Base-by-base conservation (phyloP, 306 rosid genomes). In the Prinsepia uniflora region DNA sequence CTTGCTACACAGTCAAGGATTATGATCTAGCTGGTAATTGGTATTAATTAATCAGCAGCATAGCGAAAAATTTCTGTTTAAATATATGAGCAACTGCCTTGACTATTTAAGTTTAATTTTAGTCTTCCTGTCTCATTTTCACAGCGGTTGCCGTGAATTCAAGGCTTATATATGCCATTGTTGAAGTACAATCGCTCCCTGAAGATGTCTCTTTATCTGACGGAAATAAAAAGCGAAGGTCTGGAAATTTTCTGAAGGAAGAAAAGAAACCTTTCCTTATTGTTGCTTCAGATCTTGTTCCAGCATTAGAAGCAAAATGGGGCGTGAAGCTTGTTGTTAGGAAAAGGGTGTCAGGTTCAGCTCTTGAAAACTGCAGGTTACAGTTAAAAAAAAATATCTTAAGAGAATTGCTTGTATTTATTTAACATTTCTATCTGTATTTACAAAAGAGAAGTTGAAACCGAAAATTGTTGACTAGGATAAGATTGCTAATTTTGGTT, bases 71-170 rank as follows among this genome's bases (percentile, higher is more conserved):
- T 52, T 15, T 14, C 10, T 5, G 17, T 54, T 72, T 40, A 8
- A 22, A 49, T 40, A 20, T 40, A 61, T 22, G 10, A 40, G 36
- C 52, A 62, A 50, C 50, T 24, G 30, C 43, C n/a, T 71, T 71
- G 40, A 62, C 55, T 20, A 47, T 76, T 40, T 50, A 57, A 59
- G 46, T 58, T 65, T 61, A 9, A 50, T 54, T 56, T 52, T 57
- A 24, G 18, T 75, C 69, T 20, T 19, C 41, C 62, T 8, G 68
- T 65, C 22, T 74, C 65, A 56, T 63, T 22, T 70, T 72, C 74
- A 72, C 89, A 94, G 99, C 99, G 57, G 96, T 94, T 86, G 99
- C 97, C 5, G 95, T 91, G 79, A 94, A 91, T 83, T 77, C 87
- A 78, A 91, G 87, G 87, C 96, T 94, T 84, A 86, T 86, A 77